Evolutionary conservation across 345 rosid species (phyloP), one percentile per base, ranked within the genome.

Genomic region (Rhizophora mangle): DNA sequence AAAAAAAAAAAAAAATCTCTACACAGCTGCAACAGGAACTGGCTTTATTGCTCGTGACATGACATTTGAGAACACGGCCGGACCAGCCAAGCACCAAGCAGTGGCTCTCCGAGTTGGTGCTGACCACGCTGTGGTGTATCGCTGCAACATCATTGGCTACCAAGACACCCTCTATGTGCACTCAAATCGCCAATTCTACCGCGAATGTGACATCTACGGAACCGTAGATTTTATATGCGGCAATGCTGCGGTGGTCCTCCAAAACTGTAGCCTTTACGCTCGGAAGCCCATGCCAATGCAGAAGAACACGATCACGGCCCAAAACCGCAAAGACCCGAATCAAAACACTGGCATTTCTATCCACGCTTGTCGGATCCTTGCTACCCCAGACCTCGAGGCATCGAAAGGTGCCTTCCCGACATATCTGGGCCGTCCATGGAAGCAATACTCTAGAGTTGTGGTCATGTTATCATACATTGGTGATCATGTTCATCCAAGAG

Each of bases 341-440:
- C 99, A 95, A 46, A 92, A 92, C 73, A 95, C 99, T 0, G 99
- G 99, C 5, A 95, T 95, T 6, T 95, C 97, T 1, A 95, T 95
- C 77, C 99, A 95, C 30, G 96, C 89, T 0, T 89, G 93, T 7
- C 67, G 89, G 69, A 76, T 95, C 79, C 67, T 87, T 5, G 87
- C 96, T 8, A 11, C 85, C 1, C 0, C 82, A 1, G 99, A 95
- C 15, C 92, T 95, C 43, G 72, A 37, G n/a, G 76, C 85, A 0
- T 27, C 80, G 6, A 87, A 85, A 6, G 86, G 77, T 11, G 85
- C 67, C 67, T 78, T 81, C 75, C 87, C 78, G 16, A 87, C 97
- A 1, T 95, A 84, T 66, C 84, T 95, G 0, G 99, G 99, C 56
- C 88, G 99, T 31, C 99, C 99, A 0, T 95, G 99, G 99, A 95